These are phyloP conservation scores for Phytophthora kernoviae DNA, from an alignment of 352 stramenopile species.

Conservation along the genomic window DNA sequence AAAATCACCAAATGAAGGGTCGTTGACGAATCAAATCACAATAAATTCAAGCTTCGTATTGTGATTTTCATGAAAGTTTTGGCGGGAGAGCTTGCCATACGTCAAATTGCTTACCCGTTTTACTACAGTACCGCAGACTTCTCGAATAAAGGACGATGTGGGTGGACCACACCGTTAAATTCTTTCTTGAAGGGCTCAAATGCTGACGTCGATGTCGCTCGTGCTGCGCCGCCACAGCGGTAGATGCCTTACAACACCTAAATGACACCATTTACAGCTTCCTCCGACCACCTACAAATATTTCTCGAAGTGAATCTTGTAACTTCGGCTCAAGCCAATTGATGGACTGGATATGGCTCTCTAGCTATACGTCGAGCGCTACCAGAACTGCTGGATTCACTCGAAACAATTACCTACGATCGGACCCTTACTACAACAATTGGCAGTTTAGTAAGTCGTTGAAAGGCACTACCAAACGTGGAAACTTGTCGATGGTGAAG, in stretches of 20 bases:
- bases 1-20: too few species aligned
- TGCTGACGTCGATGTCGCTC: not conserved
- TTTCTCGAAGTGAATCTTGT: constrained; percentile 4
- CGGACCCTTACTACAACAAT: constrained; percentile 1
- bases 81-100: too few species aligned
- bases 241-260: not conserved
- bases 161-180: too few species aligned
- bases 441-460: constrained; percentile 4
- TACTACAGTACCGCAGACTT: not conserved
- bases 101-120: too few species aligned
- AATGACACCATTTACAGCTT: constrained; percentile 1
- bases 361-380: not conserved
- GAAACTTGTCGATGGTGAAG: not conserved
- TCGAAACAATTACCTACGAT: constrained; percentile 3
- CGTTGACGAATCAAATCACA: too few species aligned
- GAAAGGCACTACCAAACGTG: not conserved
- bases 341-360: constrained; percentile 6
- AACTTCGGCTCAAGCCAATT: not conserved
- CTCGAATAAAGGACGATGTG: not conserved
- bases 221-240: not conserved
- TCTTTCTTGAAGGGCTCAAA: too few species aligned
- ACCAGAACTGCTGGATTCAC: not conserved
- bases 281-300: not conserved
- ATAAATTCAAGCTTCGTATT: too few species aligned
- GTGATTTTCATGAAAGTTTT: too few species aligned